Conservation (phyloP, 768 basidiomycete species). For the Lactarius trivialis region DNA sequence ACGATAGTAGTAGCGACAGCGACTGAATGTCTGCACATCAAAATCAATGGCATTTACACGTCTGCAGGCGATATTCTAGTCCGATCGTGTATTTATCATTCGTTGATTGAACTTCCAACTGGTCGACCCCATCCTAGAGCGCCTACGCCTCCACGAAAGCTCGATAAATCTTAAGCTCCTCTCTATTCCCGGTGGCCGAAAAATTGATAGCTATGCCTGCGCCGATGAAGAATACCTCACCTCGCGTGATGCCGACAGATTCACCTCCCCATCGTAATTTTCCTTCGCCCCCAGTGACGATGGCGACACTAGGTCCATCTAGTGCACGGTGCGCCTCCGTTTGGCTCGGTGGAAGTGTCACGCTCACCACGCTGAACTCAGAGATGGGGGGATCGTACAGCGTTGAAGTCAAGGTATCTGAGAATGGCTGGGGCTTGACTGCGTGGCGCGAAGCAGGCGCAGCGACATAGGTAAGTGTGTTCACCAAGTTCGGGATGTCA, state of each 20-base stretch:
- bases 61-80: background rate
- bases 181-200: slow-evolving; percentile 26
- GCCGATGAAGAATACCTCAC: slow-evolving; percentile 79
- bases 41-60: slow-evolving; percentile 1
- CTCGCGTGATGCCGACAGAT: slow-evolving; percentile 42
- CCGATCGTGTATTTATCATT: background rate
- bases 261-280: slow-evolving; percentile 41
- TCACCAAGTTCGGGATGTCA: slow-evolving; percentile 85
- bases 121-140: background rate
- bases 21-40: slow-evolving; percentile 30
- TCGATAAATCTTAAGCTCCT: slow-evolving; percentile 51
- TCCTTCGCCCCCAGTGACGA: slow-evolving; percentile 69
- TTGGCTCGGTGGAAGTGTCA: slow-evolving; percentile 40
- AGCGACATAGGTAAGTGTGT: slow-evolving; percentile 79
- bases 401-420: slow-evolving; percentile 31
- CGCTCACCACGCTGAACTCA: slow-evolving; percentile 83
- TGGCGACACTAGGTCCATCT: slow-evolving; percentile 78
- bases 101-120: background rate
- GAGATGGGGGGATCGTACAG: slow-evolving; percentile 90
- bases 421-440: slow-evolving; percentile 53
- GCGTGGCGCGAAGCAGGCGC: slow-evolving; percentile 62
- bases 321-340: slow-evolving; percentile 54
- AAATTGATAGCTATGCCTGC: slow-evolving; percentile 58
- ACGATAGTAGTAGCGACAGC: slow-evolving; percentile 48
- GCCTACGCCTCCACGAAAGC: slow-evolving; percentile 52